Conservation (phyloP, 2,329 filamentous ascomycete genomes). For the Curvularia lunata region DNA sequence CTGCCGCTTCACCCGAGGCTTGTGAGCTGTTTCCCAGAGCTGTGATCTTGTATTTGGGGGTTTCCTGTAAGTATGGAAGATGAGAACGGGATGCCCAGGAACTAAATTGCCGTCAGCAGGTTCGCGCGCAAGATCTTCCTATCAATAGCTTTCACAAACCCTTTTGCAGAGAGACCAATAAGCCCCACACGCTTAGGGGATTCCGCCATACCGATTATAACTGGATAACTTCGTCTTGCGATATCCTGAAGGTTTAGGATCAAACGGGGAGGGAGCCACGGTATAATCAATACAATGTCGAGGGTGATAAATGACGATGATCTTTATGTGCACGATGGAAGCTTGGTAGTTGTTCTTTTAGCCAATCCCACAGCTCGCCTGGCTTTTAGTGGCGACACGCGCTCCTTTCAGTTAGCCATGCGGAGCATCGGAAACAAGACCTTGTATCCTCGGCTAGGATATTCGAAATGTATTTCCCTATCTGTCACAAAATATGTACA, state of each 20-base stretch:
- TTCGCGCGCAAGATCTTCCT: background rate
- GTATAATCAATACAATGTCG: no score
- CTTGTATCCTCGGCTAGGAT: no score
- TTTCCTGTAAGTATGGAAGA: constrained; percentile 45
- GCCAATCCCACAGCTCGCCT: no score
- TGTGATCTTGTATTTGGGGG: constrained; percentile 54
- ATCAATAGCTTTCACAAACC: constrained; percentile 11
- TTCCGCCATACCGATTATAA: background rate
- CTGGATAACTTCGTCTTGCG: background rate
- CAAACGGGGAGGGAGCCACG: background rate
- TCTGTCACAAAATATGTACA: no score
- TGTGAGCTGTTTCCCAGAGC: constrained; percentile 58
- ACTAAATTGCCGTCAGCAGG: constrained; percentile 18
- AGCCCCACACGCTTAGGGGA: constrained; percentile 36
- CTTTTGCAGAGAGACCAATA: constrained; percentile 44
- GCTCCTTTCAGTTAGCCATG: no score
- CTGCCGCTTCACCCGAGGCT: constrained; percentile 51
- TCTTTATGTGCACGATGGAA: no score
- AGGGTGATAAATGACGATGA: no score
- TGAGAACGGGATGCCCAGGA: constrained; percentile 51
- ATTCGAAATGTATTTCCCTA: no score
- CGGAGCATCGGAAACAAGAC: no score
- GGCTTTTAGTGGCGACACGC: no score
- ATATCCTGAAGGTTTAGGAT: background rate
- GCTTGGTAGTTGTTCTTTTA: no score